Base-by-base conservation (phyloP, 306 rosid species). In the Carpinus fangiana region DNA sequence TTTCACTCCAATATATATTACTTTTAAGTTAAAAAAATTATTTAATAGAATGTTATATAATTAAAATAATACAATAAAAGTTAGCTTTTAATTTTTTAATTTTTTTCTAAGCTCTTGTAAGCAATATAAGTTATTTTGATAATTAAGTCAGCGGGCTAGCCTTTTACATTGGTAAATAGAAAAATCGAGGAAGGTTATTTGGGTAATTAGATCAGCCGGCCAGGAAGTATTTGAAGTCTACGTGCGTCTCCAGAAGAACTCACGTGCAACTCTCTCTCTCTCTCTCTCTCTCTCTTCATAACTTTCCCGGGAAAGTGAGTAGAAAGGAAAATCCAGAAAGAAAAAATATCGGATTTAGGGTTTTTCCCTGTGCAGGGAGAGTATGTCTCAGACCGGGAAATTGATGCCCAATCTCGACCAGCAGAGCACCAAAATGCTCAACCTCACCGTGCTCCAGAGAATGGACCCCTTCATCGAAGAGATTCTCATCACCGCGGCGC, bases 321-420 rank as follows among this genome's bases (percentile, higher is more conserved):
- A n/a, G 3, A 55, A 64, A 28, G 68, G 77, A 68, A 80, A 81
- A 70, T 77, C 65, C 55, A 16, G 10, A 45, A 28, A 60, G 67
- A 73, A 75, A 76, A 41, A 41, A 60, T 51, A 57, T 74, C 77
- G 78, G 80, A 77, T 79, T 77, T 82, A 68, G 34, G 70, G 48
- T 64, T 55, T 23, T 56, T 48, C 72, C 34, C 21, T 21, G n/a
- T 13, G 48, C 48, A 28, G 20, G 36, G 20, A 28, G 38, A 55
- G 74, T 48, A 90, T 90, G 93, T 77, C 92, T 65, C 93, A 87
- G 81, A 72, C 84, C 18, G 96, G 87, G 86, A 94, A 94, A 81
- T 73, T 94, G 81, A 94, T 88, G 88, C 98, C 98, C 73, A 94
- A 94, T 90, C 91, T 94, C 59, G 98, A 94, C 85, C 93, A 85